Evolutionary conservation across 768 basidiomycete species (phyloP), one percentile per base, ranked within the genome.

Genomic region (Boletus patriciae): DNA sequence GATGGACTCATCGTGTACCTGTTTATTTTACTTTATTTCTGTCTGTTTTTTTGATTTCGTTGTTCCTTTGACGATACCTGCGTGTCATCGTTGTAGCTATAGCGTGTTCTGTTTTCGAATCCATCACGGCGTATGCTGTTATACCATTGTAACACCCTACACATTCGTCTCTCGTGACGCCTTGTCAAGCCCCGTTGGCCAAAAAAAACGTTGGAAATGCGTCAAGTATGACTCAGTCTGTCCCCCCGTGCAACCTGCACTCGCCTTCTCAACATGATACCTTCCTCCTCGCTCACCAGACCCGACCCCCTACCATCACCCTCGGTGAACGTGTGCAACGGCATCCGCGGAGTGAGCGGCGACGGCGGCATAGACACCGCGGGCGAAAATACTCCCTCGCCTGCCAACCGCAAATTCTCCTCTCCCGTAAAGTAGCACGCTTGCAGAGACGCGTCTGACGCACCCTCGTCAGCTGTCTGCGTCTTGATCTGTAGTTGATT

Each of bases 361-460:
- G 88, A 90, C 29, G 86, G 75, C 6, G 90, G 84, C 60, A 76
- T 74, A 29, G 87, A 88, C 19, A 78, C 78, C 41, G 82, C 84
- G 48, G 90, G 90, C 8, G 88, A 90, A 64, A 91, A 86, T 34
- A 86, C 78, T 34, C 83, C 87, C 29, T 85, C 88, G 13, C 88
- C 89, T 1, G 87, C 81, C 43, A 90, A 75, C 67, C 78, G 77
- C 44, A 83, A 65, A 58, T 75, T 73, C 49, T 75, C 77, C 44
- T 78, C 83, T 19, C 78, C 78, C 27, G 79, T 78, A 62, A 83
- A 84, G 65, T 78, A 83, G 63, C 77, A 86, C 27, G 76, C 70
- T n/a, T 73, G 73, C 19, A 78, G 77, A 69, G 34, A 13, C 43
- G 33, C 34, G n/a, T 49, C 37, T 8, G 31, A 58, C 37, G 13